These are phyloP conservation scores for Colletotrichum sp. DNA, from an alignment of 2,329 filamentous ascomycete genomes.

Conservation along the genomic window DNA sequence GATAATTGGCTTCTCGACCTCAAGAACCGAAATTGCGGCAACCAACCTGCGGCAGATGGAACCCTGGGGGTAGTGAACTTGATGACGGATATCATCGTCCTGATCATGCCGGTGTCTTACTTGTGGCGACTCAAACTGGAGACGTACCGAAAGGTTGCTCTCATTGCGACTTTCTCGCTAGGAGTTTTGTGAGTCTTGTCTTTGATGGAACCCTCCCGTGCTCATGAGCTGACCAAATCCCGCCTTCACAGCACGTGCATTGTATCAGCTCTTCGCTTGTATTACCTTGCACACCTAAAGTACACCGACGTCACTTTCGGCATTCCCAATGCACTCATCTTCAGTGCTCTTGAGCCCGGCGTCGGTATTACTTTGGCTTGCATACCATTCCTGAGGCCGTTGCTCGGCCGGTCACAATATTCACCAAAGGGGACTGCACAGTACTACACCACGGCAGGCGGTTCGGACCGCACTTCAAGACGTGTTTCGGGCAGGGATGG, in stretches of 20 bases:
- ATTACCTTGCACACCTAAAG: constrained; percentile 34
- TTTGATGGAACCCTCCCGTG: not conserved
- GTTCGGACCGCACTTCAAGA: not conserved
- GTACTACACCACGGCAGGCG: not conserved
- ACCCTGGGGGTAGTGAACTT: constrained; percentile 30
- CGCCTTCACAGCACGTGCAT: constrained; percentile 33
- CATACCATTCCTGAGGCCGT: constrained; percentile 43
- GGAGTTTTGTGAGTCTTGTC: constrained; percentile 34
- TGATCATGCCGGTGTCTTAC: constrained; percentile 27
- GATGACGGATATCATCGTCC: constrained; percentile 29
- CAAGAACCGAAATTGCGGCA: constrained; percentile 26
- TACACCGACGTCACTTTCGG: constrained; percentile 38
- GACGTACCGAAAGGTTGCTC: constrained; percentile 31
- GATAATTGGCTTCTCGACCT: constrained; percentile 35
- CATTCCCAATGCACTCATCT: constrained; percentile 37
- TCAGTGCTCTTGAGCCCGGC: constrained; percentile 41
- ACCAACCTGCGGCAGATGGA: constrained; percentile 31
- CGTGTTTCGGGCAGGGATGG: not conserved
- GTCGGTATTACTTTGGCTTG: constrained; percentile 44
- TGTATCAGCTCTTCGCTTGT: constrained; percentile 38
- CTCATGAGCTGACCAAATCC: not conserved
- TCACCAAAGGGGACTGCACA: constrained; percentile 11
- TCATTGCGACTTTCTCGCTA: constrained; percentile 35
- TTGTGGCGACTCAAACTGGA: constrained; percentile 31
- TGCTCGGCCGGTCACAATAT: constrained; percentile 32